Base-by-base conservation (phyloP, 306 rosid species). In the Begonia loranthoides region DNA sequence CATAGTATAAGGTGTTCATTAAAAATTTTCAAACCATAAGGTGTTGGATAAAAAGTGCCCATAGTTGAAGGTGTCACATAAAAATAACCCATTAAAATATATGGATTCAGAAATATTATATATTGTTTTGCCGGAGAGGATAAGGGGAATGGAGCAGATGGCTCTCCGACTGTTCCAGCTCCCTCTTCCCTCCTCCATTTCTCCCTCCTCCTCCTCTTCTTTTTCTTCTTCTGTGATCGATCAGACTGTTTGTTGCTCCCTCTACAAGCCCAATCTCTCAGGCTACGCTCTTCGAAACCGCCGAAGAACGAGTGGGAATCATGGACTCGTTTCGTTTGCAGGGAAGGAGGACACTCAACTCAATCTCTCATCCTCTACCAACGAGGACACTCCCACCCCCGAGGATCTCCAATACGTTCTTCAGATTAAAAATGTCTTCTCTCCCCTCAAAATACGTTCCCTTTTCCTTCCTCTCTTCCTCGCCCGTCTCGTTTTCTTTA, bases 381-480 rank as follows among this genome's bases (percentile, higher is more conserved):
- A 51, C 49, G 64, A 48, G 16, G 50, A 59, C 17, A 55, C 66
- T 4, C 16, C 83, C 13, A 68, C 63, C 41, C 75, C 83, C 33
- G 53, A 67, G 14, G 92, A 78, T 73, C 85, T 90, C 58, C 69
- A 85, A 80, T 44, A 72, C 68, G 67, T 85, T 13, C 55, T 51
- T 50, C 81, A 82, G 73, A 76, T 90, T 55, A 69, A 82, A 90
- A 78, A 58, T 52, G 94, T 85, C 51, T 52, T 24, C 69, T 50
- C 10, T 50, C 44, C 43, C 22, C 17, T 14, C 12, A 44, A 38
- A 17, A 28, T 7, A 7, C 3, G 36, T 28, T 13, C 14, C 11
- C 24, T 2, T 33, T 43, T 17, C 36, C 17, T 1, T n/a, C 19
- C 12, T 41, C 22, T 17, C 3, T 33, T 50, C 62, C 9, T 14